Evolutionary conservation across 2,329 filamentous ascomycete species (phyloP), one percentile per base, ranked within the genome.

Genomic region (Trichoderma koningiopsis): DNA sequence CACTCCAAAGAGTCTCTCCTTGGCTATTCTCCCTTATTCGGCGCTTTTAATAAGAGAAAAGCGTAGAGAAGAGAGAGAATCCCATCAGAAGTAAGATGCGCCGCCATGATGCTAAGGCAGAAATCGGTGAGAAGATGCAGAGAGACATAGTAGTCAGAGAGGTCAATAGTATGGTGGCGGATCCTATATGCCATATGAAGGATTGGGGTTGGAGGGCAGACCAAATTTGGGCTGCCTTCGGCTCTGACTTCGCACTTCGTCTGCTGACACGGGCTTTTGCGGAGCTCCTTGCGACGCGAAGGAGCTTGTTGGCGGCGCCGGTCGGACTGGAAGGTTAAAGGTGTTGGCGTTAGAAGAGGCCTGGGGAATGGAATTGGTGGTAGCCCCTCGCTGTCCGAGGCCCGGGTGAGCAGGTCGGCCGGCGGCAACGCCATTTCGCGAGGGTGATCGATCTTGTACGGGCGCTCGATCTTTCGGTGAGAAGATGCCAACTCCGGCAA

Each of bases 241-340:
- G 70, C 78, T 83, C 71, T 87, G 85, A 72, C 83, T 82, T 68
- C 85, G 84, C 63, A 82, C 72, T 55, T 88, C 86, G 68, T 88
- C 86, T 2, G 84, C 80, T 29, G 83, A 80, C 29, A 83, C 85
- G 73, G 86, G 83, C 77, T 88, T 88, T 73, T 85, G 84, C 47
- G 85, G 84, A 47, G 86, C 88, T n/a, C 24, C 89, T 85, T 60
- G 88, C 24, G 56, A 22, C 14, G 62, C 88, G 37, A 90, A 81
- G 10, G 86, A 83, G 13, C 86, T 87, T 10, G 83, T 86, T 3
- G 86, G 85, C 49, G 89, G 88, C 35, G 85, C 89, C 56, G 87
- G 84, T 58, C 91, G 87, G 69, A 91, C 85, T 0, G 91, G 89
- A 60, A 93, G 81, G 43, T 85, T 86, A 68, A 91, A 90, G 3